Conservation (phyloP, 2,329 filamentous ascomycete genomes). For the Diatrype stigma region DNA sequence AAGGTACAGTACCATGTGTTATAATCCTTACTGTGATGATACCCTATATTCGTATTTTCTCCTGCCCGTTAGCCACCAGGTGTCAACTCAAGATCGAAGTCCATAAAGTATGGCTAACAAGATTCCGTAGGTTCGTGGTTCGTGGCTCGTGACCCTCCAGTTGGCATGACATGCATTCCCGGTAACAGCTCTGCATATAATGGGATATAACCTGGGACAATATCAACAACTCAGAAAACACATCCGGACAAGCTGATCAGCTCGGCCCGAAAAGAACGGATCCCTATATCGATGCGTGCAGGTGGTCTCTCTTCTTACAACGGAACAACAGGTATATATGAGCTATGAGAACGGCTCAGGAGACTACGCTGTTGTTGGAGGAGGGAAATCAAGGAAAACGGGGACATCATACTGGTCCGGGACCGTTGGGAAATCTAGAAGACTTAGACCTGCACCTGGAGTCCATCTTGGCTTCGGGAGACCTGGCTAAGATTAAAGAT, state of each 20-base stretch:
- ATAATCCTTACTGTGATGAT: conserved; percentile 14
- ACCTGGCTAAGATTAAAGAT: conserved; percentile 18
- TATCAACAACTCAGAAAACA: conserved; percentile 21
- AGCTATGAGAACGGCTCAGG: conserved; percentile 27
- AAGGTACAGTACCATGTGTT: conserved; percentile 15
- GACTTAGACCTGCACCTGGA: conserved; percentile 24
- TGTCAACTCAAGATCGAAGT: neutral
- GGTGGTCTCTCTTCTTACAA: conserved; percentile 13
- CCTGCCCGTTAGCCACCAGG: conserved; percentile 6
- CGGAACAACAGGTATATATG: conserved; percentile 23
- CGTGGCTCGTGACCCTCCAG: neutral
- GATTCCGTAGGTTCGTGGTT: neutral
- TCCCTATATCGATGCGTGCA: neutral
- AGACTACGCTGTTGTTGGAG: conserved; percentile 17
- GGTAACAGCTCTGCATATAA: neutral
- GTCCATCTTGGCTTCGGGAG: conserved; percentile 19
- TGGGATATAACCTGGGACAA: conserved; percentile 10
- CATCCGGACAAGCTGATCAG: conserved; percentile 19
- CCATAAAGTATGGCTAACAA: conserved; percentile 1
- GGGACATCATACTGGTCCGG: conserved; percentile 15
- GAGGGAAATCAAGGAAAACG: no score
- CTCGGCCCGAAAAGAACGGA: neutral
- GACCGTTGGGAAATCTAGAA: conserved; percentile 21
- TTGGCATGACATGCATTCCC: conserved; percentile 1
- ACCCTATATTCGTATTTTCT: conserved; percentile 15